These are phyloP conservation scores for Turritis glabra DNA, from an alignment of 345 rosid genomes.

Conservation along the genomic window DNA sequence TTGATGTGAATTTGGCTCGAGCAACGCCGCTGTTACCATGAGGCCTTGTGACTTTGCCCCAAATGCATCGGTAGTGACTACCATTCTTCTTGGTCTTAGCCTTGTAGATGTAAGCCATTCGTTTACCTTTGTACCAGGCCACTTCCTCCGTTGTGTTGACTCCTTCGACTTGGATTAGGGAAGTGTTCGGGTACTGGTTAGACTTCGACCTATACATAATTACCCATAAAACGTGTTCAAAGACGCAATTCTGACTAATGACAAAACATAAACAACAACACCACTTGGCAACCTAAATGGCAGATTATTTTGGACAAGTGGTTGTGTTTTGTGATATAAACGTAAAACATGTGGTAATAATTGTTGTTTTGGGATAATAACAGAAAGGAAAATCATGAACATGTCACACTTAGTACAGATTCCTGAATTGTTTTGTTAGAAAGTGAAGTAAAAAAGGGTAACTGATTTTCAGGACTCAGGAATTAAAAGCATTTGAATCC, in stretches of 20 bases:
- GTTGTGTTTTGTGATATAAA: no score
- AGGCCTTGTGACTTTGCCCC: conserved; percentile 90
- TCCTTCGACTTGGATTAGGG: conserved; percentile 79
- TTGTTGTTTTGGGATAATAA: no score
- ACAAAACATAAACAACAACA: background rate
- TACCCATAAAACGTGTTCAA: background rate
- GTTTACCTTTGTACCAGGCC: conserved; percentile 75
- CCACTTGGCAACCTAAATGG: background rate
- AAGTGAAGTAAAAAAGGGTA: no score
- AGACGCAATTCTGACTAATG: background rate
- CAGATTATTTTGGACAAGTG: background rate
- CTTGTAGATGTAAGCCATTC: conserved; percentile 87
- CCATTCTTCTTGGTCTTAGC: conserved; percentile 81
- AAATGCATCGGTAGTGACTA: conserved; percentile 77
- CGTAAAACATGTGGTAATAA: no score
- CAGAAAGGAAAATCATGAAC: background rate
- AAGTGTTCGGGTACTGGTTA: conserved; percentile 79
- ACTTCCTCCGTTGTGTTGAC: conserved; percentile 85
- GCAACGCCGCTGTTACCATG: conserved; percentile 91
- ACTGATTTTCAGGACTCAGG: no score
- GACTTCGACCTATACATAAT: conserved; percentile 64
- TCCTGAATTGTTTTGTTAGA: no score
- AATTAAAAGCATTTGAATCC: background rate
- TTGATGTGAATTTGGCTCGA: conserved; percentile 83
- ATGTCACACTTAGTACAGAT: no score